Base-by-base conservation (phyloP, 2,329 filamentous ascomycete species). In the Cercospora sojina region DNA sequence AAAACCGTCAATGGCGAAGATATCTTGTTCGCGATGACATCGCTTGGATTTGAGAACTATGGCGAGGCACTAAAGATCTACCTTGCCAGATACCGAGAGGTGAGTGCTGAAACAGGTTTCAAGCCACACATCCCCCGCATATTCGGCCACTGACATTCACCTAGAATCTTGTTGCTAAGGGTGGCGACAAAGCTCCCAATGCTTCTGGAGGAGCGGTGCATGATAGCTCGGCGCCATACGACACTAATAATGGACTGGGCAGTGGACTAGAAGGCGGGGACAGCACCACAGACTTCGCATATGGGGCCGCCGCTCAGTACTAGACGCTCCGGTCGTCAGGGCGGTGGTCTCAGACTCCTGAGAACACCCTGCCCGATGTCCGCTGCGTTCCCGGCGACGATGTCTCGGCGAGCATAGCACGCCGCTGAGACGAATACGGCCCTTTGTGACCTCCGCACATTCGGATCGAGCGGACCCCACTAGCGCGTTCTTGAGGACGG, bases 1-100 rank as follows among this genome's bases (percentile, higher is more conserved):
- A 99, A 99, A 84, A 99, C 95, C 0, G 95, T 99, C 72, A 99
- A 99, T 77, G 95, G 95, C 73, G 95, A 99, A 80, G 95, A 99
- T 76, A 99, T 99, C 67, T 84, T 99, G 55, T 99, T 98, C 78
- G 95, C 95, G 68, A 99, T 99, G 95, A 98, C 94, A 7, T 99
- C 95, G 27, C 86, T 99, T 38, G 95, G 95, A 0, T 99, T 99
- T 79, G 95, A 99, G 81, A 99, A 99, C 82, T 99, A 99, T 78
- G 91, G 94, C 27, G 95, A 99, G 80, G 95, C 95, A 1, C 85
- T 99, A 66, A 99, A 99, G 82, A 97, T 99, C 73, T 99, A 99
- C 79, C 86, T 99, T 49, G 92, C 93, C 67, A 95, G 97, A 78
- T 99, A 98, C 80, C 90, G 95, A 80, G 95, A 99, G 87, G 95